Percentiles rank a stretch among this genome's conserved stretches.
Evolutionary conservation across 495 filamentous ascomycete genomes (phyloP).

Genomic region (Trichoderma erinaceum): DNA sequence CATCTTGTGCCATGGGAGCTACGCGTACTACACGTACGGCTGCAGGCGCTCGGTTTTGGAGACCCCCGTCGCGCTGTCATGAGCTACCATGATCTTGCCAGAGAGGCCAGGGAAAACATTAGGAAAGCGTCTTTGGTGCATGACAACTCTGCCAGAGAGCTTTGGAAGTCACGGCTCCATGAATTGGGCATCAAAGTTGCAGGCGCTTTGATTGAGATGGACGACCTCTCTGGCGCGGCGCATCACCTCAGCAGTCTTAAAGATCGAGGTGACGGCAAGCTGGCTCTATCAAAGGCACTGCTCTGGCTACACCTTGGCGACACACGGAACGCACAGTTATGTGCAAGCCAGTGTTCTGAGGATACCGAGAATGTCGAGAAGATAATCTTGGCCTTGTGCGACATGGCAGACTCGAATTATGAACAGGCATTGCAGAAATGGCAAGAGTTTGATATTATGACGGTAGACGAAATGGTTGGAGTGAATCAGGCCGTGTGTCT

Average conservation of each 20-base stretch:
- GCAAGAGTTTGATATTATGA: constrained; percentile 45
- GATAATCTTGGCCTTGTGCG: constrained; percentile 58
- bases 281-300: constrained; percentile 49
- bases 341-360: constrained; percentile 32
- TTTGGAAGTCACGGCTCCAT: constrained; percentile 63
- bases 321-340: constrained; percentile 55
- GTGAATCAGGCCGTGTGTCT: constrained; percentile 80
- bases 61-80: constrained; percentile 81
- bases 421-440: constrained; percentile 55
- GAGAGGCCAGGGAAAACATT: constrained; percentile 60
- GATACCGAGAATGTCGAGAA: constrained; percentile 25
- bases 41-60: constrained; percentile 77
- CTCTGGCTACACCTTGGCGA: constrained; percentile 73
- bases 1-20: constrained; percentile 85
- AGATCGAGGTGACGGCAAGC: constrained; percentile 28
- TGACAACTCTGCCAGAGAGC: constrained; percentile 40
- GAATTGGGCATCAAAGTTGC: constrained; percentile 76
- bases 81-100: constrained; percentile 78
- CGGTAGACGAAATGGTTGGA: constrained; percentile 53
- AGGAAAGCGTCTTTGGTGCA: constrained; percentile 27
- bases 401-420: constrained; percentile 75
- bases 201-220: constrained; percentile 83
- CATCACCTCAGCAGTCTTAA: constrained; percentile 53
- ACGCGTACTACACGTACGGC: constrained; percentile 68
- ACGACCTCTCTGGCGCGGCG: constrained; percentile 71